Evolutionary conservation across 2,329 filamentous ascomycete species (phyloP), one percentile per base, ranked within the genome.

Genomic region (Gnomoniopsis sp.): DNA sequence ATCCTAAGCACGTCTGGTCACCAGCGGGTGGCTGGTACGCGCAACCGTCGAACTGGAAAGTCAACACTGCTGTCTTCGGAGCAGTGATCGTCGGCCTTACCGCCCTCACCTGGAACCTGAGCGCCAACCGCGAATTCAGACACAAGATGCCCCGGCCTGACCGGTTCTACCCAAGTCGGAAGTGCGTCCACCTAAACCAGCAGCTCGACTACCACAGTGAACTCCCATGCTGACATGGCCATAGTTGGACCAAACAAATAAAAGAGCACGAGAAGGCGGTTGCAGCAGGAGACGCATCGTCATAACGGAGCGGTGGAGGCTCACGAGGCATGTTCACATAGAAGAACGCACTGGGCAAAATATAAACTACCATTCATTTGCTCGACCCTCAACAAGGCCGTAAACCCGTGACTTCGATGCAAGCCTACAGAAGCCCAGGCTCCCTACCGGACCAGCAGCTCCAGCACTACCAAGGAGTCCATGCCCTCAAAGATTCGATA

Each of bases 1-100:
- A 96, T 78, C 93, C 92, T 75, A 97, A 96, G 83, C 93, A 99
- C 83, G 91, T 99, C 83, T 99, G 95, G 95, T 98, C 95, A 71
- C 95, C 95, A 63, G 83, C 93, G 65, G 95, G 95, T 83, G 95
- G 95, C 77, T 99, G 95, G 95, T 99, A 99, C 77, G 80, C 88
- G 56, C 93, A 96, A 74, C 95, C 95, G 55, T 81, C 84, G 66
- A 99, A 99, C 83, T 99, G 95, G 95, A 95, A 89, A 75, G 78
- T 80, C 69, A 99, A 99, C 81, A 99, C 95, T 11, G 69, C 67
- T 46, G 41, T 72, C 43, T 66, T 73, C 51, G 68, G 72, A 30
- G 60, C 71, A 34, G 52, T 63, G 43, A 75, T 91, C 22, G 66
- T 86, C 64, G 85, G 86, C 60, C 78, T 91, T 66, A 81, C 82